Base-by-base conservation (phyloP, 495 filamentous ascomycete genomes). In the Umbilicaria muhlenbergii region DNA sequence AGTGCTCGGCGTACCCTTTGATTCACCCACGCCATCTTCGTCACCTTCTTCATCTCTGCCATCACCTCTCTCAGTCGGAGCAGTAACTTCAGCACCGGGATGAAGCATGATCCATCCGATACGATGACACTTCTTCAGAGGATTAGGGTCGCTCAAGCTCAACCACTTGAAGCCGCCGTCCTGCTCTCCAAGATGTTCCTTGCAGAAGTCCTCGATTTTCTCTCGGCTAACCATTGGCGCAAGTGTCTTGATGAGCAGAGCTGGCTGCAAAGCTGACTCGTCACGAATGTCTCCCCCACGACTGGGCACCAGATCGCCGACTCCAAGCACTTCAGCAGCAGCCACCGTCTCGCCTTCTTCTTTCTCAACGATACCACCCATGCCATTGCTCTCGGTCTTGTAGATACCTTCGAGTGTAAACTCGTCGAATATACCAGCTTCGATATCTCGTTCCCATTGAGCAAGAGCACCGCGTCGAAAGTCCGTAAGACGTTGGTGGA, bases 61-160 rank as follows among this genome's bases (percentile, higher is more conserved):
- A 55, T 78, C 74, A n/a, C 71, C 71, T 51, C 74, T 53, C 38
- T 61, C 54, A 7, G 41, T 11, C 18, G 37, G 51, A 42, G 77
- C 66, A 31, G 73, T 67, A 5, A 58, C 59, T 34, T 92, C 84
- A 2, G 77, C 65, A 11, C 78, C 75, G 34, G 86, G 83, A 57
- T 95, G 69, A 7, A 99, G 68, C 72, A 96, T 93, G 44, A 99
- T 86, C 88, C 88, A 99, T 16, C 92, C 91, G 67, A 99, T 99
- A 1, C 91, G 80, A 56, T 99, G 91, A 52, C 83, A 99, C 49
- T 92, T 83, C 64, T 99, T 99, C 46, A 81, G 77, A 0, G 92
- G 89, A 54, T 96, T 99, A 0, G 91, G 91, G 56, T 99, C 91
- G 56, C 86, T 94, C 35, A 96, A 70, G 43, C 86, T 94, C 8